phyloP scores from a whole-genome alignment of 108 stramenopile genomes.

The Stephanodiscus triporus region DNA sequence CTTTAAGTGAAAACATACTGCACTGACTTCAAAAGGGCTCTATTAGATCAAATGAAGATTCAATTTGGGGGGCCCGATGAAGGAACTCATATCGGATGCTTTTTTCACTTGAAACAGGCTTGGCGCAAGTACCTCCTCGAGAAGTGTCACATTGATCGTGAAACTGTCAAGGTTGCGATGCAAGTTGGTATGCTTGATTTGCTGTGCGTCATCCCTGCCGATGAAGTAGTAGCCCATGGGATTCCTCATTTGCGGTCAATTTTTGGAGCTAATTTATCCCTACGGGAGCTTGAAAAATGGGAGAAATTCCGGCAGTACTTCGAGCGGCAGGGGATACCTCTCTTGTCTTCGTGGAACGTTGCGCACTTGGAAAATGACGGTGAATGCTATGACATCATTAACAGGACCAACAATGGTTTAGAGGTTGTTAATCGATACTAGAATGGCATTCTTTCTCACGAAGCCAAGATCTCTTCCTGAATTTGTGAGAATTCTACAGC shows the following conservation, averaged over 20 bases:
- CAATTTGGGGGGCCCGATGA: conserved; percentile 9
- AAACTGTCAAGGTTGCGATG: neutral
- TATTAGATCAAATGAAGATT: conserved; percentile 4
- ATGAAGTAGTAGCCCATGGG: neutral
- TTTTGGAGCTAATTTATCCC: neutral
- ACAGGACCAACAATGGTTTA: neutral
- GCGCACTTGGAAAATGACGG: no score
- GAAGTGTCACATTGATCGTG: neutral
- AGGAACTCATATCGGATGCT: conserved; percentile 22
- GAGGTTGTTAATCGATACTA: no score
- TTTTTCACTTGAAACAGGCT: conserved; percentile 32
- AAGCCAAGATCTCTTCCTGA: no score
- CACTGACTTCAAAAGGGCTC: conserved; percentile 19
- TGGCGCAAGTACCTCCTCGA: conserved; percentile 14
- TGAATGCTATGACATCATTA: neutral
- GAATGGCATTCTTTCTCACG: no score
- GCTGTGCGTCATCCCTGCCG: neutral
- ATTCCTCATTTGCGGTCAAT: neutral
- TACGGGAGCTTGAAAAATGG: no score
- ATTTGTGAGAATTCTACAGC: no score
- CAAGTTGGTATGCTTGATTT: neutral
- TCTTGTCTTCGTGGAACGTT: no score
- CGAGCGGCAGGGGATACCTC: no score
- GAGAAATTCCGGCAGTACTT: no score
- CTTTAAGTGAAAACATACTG: conserved; percentile 12